phyloP scores from a whole-genome alignment of 768 basidiomycete species.

The Gymnopilus junonius region DNA sequence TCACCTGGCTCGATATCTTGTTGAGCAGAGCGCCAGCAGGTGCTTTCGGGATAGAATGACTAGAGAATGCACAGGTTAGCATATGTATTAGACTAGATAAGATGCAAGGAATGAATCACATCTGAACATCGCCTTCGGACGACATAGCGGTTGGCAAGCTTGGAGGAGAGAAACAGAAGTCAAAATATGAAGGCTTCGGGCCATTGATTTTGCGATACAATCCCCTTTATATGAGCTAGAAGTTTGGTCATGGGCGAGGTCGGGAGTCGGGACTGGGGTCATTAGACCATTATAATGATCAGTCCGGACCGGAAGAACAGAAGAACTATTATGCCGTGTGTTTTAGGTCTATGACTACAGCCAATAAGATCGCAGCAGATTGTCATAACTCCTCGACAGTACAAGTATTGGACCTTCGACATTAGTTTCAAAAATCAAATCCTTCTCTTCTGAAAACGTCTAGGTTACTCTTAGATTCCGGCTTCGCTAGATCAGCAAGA shows the following conservation, averaged over 20 bases:
- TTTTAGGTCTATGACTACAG: conserved; percentile 1
- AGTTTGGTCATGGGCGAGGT: neutral
- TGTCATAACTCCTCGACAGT: conserved; percentile 22
- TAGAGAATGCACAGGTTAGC: conserved; percentile 36
- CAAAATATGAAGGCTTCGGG: conserved; percentile 2
- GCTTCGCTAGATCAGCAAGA: conserved; percentile 75
- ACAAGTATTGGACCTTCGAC: neutral
- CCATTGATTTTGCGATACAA: conserved; percentile 39
- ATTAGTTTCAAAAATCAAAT: conserved; percentile 75
- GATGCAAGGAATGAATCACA: conserved; percentile 37
- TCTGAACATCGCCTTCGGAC: conserved; percentile 51
- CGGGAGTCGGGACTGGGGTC: conserved; percentile 10
- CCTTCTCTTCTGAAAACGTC: conserved; percentile 81
- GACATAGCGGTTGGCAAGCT: conserved; percentile 1
- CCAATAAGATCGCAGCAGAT: conserved; percentile 28
- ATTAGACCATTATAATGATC: conserved; percentile 8
- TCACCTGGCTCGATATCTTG: conserved; percentile 74
- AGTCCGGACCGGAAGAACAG: conserved; percentile 4
- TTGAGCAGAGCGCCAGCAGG: conserved; percentile 53
- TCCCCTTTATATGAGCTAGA: conserved; percentile 14
- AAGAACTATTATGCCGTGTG: neutral
- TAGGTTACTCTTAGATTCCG: conserved; percentile 63
- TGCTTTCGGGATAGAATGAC: conserved; percentile 32
- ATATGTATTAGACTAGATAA: neutral
- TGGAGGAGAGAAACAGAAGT: conserved; percentile 28